A percentile compares a stretch with the other conserved stretches of the same genome.
Conservation (phyloP, 768 basidiomycete genomes). For the Collybia mongolica region DNA sequence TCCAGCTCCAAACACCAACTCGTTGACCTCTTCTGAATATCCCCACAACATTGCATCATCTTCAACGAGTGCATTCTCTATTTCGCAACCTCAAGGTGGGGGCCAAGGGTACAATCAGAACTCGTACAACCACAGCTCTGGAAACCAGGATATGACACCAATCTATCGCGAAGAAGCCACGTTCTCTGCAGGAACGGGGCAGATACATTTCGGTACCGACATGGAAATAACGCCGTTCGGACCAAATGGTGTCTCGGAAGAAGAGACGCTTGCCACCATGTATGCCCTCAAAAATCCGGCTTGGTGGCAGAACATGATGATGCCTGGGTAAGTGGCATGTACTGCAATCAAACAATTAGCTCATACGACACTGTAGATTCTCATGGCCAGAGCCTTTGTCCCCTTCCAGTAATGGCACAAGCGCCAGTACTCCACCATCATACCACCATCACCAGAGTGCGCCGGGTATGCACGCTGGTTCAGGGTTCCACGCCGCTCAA, state of each 20-base stretch:
- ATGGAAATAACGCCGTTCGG: conserved; percentile 32
- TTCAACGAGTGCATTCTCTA: conserved; percentile 27
- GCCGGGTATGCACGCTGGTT: background rate
- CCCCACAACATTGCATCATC: conserved; percentile 12
- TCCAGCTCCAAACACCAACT: conserved; percentile 39
- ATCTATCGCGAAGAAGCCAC: conserved; percentile 49
- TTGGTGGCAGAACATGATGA: conserved; percentile 83
- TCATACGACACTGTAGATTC: conserved; percentile 15
- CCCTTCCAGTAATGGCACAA: conserved; percentile 19
- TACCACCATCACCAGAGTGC: conserved; percentile 6
- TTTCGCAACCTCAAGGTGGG: conserved; percentile 17
- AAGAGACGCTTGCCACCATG: conserved; percentile 71
- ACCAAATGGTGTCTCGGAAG: conserved; percentile 38
- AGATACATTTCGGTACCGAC: conserved; percentile 42
- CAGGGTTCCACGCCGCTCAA: background rate
- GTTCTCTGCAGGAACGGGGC: conserved; percentile 38
- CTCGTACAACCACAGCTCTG: conserved; percentile 14
- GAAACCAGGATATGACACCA: conserved; percentile 30
- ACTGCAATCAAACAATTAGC: background rate
- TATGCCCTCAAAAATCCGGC: conserved; percentile 66
- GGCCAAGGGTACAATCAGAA: conserved; percentile 14
- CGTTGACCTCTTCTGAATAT: conserved; percentile 13
- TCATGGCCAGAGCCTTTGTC: conserved; percentile 30
- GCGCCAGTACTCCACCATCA: conserved; percentile 16
- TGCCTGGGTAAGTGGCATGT: conserved; percentile 61